These are phyloP conservation scores for Neofusicoccum kwambonambiense DNA, from an alignment of 2,329 filamentous ascomycete species.

Conservation along the genomic window DNA sequence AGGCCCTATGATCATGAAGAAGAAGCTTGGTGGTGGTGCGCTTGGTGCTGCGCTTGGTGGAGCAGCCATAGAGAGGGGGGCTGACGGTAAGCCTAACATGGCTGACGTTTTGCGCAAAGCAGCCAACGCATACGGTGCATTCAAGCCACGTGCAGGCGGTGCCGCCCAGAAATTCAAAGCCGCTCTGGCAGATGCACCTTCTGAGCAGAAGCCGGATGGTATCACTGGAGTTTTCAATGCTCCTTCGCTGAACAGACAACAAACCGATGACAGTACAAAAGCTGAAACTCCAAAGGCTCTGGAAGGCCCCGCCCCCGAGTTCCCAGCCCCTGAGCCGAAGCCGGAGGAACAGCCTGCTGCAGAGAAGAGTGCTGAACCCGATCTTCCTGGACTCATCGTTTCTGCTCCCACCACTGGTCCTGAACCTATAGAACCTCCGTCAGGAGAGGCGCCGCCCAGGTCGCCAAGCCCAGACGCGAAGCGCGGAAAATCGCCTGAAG, in stretches of 20 bases:
- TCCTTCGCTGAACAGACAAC: conserved; percentile 49
- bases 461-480: conserved; percentile 36
- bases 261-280: conserved; percentile 18
- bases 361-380: background rate
- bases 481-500: conserved; percentile 35
- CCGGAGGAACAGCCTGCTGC: conserved; percentile 19
- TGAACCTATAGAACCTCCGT: conserved; percentile 1
- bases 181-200: conserved; percentile 48
- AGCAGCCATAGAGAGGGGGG: conserved; percentile 27
- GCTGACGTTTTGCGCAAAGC: conserved; percentile 78
- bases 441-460: conserved; percentile 33
- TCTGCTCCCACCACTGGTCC: conserved; percentile 4
- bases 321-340: background rate
- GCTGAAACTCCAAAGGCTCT: conserved; percentile 22
- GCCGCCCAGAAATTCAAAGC: conserved; percentile 76
- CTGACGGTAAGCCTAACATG: conserved; percentile 68
- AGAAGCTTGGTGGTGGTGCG: conserved; percentile 42
- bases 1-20: conserved; percentile 86
- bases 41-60: conserved; percentile 26
- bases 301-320: conserved; percentile 2
- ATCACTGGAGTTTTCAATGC: conserved; percentile 87
- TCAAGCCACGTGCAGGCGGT: conserved; percentile 85
- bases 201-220: conserved; percentile 67
- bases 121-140: conserved; percentile 68
- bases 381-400: conserved; percentile 20